Base-by-base conservation (phyloP, 2,329 filamentous ascomycete genomes). In the Elsinoe batatas region DNA sequence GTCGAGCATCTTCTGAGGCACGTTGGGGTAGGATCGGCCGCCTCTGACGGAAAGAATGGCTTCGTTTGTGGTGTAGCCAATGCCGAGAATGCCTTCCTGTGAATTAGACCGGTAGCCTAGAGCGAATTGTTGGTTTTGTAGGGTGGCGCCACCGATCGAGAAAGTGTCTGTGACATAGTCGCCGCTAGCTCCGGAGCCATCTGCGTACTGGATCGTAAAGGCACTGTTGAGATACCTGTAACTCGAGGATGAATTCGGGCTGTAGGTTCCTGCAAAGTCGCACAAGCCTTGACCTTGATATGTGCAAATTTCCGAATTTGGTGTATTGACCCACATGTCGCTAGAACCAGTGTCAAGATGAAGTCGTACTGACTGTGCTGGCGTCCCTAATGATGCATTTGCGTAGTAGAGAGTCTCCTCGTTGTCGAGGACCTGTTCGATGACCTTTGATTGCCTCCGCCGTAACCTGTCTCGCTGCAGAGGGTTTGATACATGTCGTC, bases 171-270 rank as follows among this genome's bases (percentile, higher is more conserved):
- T 83, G 2, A 82, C 87, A 67, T 95, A 95, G 69, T 93, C 87
- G 33, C 91, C 90, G 1, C 73, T 68, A 0, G 89, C 87, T 4
- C 83, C 82, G 0, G 87, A 87, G 44, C 87, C 87, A 69, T 95
- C 90, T 38, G 87, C 85, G 62, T 95, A 95, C 1, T 83, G 83
- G 60, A 95, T 95, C 71, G 91, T 91, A 74, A 96, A 95, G 58
- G 82, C 76, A 64, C 80, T 83, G 60, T 82, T 83, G 55, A 95
- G 70, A 65, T 84, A 89, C 33, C 77, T 64, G 69, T 91, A 91
- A 1, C 88, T 87, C 1, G 86, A 88, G 0, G 89, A 95, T 1
- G 75, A 70, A 66, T 87, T 85, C 38, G 86, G 78, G 42, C 72
- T 68, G 69, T 90, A 95, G 1, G 82, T 82, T 12, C 87, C 88